These are phyloP conservation scores for Blastosporella zonata DNA, from an alignment of 1,284 basidiomycete genomes.

Conservation along the genomic window DNA sequence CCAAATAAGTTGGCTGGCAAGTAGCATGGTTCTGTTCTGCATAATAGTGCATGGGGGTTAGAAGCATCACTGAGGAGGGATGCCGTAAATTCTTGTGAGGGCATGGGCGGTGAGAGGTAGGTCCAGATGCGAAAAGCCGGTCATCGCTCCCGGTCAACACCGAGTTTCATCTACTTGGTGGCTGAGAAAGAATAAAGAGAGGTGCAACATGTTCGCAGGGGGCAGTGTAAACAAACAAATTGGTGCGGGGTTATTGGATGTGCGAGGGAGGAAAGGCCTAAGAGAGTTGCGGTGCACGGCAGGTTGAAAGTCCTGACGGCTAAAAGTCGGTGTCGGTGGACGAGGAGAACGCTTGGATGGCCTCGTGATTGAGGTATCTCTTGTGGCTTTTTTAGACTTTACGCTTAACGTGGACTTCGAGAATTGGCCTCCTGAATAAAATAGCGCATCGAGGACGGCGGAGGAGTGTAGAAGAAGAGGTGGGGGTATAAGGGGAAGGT, in stretches of 20 bases:
- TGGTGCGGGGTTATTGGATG: neutral
- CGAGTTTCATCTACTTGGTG: conserved; percentile 3
- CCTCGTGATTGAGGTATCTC: neutral
- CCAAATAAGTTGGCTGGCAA: neutral
- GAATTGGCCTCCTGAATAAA: conserved; percentile 18
- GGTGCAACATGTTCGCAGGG: neutral
- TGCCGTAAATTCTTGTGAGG: neutral
- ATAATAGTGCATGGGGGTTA: too few relatives aligned
- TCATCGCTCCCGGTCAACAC: conserved; percentile 9
- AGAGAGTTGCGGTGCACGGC: neutral
- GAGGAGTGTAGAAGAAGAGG: conserved; percentile 21
- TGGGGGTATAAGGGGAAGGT: conserved; percentile 21
- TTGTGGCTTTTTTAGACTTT: conserved; percentile 8
- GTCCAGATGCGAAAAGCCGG: neutral
- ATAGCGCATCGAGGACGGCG: conserved; percentile 14
- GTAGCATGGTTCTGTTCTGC: neutral
- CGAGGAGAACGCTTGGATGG: neutral
- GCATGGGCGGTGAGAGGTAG: neutral
- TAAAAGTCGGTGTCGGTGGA: conserved; percentile 9
- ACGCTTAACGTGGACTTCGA: conserved; percentile 17
- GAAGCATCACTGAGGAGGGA: neutral
- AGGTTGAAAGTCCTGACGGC: neutral
- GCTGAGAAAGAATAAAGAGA: neutral
- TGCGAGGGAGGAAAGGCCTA: neutral
- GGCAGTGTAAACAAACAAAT: neutral